Conservation (phyloP, 768 basidiomycete genomes). For the Termitomyces sp. region DNA sequence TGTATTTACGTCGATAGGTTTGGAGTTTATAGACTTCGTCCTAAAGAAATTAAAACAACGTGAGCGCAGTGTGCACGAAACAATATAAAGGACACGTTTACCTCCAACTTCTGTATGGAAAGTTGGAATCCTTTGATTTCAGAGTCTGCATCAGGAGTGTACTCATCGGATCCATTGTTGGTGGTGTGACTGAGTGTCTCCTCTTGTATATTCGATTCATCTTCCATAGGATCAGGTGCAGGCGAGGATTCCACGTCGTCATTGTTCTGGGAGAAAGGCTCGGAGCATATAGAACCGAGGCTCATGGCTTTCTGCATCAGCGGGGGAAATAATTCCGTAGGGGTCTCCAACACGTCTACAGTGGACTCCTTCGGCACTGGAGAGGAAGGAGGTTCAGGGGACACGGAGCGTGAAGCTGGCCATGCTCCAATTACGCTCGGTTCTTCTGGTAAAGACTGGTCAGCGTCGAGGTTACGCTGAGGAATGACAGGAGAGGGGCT, state of each 20-base stretch:
- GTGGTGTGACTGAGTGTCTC: neutral
- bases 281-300: slow-evolving; percentile 14
- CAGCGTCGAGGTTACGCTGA: slow-evolving; percentile 4
- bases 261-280: neutral
- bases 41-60: slow-evolving; percentile 16
- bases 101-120: slow-evolving; percentile 17
- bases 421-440: slow-evolving; percentile 41
- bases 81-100: slow-evolving; percentile 4
- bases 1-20: slow-evolving; percentile 35
- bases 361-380: neutral
- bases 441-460: slow-evolving; percentile 22
- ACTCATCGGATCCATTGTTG: neutral
- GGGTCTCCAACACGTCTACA: neutral
- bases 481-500: slow-evolving; percentile 32
- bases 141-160: neutral
- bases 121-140: slow-evolving; percentile 10
- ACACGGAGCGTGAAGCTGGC: slow-evolving; percentile 34
- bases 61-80: neutral
- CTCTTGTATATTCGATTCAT: neutral
- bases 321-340: neutral
- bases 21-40: slow-evolving; percentile 36
- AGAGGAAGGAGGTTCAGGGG: slow-evolving; percentile 16
- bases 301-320: slow-evolving; percentile 13
- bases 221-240: neutral
- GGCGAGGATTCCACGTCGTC: neutral